phyloP scores from a whole-genome alignment of 164 flowering plant species.

The Warburgia ugandensis region DNA sequence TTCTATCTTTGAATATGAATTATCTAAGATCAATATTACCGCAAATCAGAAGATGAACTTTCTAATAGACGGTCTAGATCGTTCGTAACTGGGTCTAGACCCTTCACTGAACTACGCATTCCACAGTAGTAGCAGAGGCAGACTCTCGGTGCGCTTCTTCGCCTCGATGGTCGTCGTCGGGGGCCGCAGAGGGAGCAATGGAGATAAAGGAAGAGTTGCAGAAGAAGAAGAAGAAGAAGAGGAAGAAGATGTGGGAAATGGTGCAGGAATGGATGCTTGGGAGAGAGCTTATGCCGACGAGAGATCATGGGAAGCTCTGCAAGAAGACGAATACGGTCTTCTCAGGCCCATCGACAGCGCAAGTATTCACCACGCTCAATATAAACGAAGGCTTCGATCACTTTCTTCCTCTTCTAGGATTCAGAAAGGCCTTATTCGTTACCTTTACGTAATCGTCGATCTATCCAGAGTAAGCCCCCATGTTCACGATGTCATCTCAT shows the following conservation, averaged over 20 bases:
- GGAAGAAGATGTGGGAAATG: constrained; percentile 44
- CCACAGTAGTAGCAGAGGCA: too few species aligned
- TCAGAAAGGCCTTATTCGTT: constrained; percentile 89
- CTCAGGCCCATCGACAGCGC: constrained; percentile 68
- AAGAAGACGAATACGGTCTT: constrained; percentile 86
- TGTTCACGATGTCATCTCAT: neutral
- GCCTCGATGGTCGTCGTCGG: too few species aligned
- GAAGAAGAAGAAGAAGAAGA: constrained; percentile 67
- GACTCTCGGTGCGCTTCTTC: too few species aligned
- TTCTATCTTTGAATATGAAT: too few species aligned
- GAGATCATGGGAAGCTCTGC: constrained; percentile 86
- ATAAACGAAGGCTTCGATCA: constrained; percentile 66
- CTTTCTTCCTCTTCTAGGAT: constrained; percentile 45
- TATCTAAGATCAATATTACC: too few species aligned
- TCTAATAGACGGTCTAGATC: too few species aligned
- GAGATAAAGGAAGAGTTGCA: too few species aligned
- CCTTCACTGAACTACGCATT: too few species aligned
- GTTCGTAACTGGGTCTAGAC: too few species aligned
- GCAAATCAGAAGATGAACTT: too few species aligned
- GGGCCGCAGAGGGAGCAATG: too few species aligned
- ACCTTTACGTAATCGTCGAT: constrained; percentile 71
- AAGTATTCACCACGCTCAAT: constrained; percentile 68
- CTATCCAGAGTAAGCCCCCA: constrained; percentile 62
- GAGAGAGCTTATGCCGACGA: constrained; percentile 86
- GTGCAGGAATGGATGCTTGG: constrained; percentile 44